Evolutionary conservation across 2,329 filamentous ascomycete genomes (phyloP).

Genomic region (Dichotomopilus funicola): DNA sequence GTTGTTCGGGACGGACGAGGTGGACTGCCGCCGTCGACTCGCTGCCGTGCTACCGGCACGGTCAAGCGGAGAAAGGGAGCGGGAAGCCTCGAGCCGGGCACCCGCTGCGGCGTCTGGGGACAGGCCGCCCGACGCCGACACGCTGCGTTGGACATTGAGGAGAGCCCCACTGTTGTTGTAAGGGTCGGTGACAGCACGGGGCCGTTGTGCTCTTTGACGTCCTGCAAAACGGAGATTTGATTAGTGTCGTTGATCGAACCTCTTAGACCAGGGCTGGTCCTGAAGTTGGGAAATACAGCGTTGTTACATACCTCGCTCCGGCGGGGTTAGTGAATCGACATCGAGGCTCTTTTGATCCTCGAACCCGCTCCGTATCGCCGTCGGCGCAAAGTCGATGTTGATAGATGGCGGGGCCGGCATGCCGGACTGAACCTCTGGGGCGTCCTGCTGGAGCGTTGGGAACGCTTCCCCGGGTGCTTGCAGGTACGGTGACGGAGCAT

Average conservation of each 20-base stretch:
- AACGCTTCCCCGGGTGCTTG: slow-evolving; percentile 43
- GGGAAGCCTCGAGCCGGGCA: slow-evolving; percentile 41
- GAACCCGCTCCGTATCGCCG: slow-evolving; percentile 58
- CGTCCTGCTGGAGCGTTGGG: slow-evolving; percentile 41
- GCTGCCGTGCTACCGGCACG: slow-evolving; percentile 37
- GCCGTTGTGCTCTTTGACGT: slow-evolving; percentile 31
- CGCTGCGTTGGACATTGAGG: slow-evolving; percentile 32
- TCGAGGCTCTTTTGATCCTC: slow-evolving; percentile 61
- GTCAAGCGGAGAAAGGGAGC: slow-evolving; percentile 55
- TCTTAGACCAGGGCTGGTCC: too few relatives aligned
- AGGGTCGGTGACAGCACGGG: slow-evolving; percentile 53
- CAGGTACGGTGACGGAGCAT: slow-evolving; percentile 36
- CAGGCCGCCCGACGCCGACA: slow-evolving; percentile 34
- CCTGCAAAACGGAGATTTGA: slow-evolving; percentile 8
- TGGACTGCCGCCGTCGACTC: slow-evolving; percentile 53
- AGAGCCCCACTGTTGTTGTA: slow-evolving; percentile 44
- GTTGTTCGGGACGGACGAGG: slow-evolving; percentile 56
- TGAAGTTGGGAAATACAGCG: neutral
- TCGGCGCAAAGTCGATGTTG: slow-evolving; percentile 86
- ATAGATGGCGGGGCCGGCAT: slow-evolving; percentile 93
- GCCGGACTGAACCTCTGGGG: slow-evolving; percentile 56
- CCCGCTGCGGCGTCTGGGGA: slow-evolving; percentile 47
- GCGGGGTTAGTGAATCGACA: slow-evolving; percentile 76
- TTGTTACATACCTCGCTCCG: slow-evolving; percentile 53
- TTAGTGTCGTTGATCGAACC: neutral